Conservation (phyloP, 1,284 basidiomycete species). For the Leccinum holopus region DNA sequence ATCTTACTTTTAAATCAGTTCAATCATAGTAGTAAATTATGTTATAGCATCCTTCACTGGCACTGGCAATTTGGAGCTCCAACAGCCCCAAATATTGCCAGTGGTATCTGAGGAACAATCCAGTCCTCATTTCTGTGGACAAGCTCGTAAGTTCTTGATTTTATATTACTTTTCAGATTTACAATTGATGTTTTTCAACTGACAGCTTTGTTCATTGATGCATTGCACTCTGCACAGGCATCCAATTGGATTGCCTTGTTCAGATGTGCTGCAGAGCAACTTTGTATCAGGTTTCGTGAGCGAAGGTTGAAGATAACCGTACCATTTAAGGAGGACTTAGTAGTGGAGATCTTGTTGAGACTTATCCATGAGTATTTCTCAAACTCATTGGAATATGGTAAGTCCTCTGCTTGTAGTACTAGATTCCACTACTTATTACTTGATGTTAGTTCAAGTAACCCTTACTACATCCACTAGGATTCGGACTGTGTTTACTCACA, state of each 20-base stretch:
- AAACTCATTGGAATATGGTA: background rate
- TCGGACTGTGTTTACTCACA: background rate
- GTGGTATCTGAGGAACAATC: too few relatives aligned
- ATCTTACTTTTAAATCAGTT: too few relatives aligned
- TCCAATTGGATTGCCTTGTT: background rate
- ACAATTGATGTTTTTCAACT: background rate
- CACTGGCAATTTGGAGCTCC: too few relatives aligned
- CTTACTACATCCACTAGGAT: background rate
- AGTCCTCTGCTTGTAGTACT: background rate
- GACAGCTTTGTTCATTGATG: background rate
- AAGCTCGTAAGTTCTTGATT: background rate
- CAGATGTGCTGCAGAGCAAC: background rate
- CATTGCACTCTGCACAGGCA: background rate
- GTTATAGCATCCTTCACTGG: too few relatives aligned
- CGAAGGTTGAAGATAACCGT: background rate
- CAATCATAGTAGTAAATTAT: too few relatives aligned
- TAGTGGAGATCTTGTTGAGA: background rate
- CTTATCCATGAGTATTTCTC: background rate
- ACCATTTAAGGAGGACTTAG: background rate
- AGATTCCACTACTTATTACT: background rate
- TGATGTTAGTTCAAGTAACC: background rate
- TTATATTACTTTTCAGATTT: background rate
- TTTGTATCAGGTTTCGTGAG: background rate
- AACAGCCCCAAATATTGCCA: too few relatives aligned
- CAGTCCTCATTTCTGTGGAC: background rate